Evolutionary conservation across 768 basidiomycete species (phyloP).

Genomic region (Termitomyces sp.): DNA sequence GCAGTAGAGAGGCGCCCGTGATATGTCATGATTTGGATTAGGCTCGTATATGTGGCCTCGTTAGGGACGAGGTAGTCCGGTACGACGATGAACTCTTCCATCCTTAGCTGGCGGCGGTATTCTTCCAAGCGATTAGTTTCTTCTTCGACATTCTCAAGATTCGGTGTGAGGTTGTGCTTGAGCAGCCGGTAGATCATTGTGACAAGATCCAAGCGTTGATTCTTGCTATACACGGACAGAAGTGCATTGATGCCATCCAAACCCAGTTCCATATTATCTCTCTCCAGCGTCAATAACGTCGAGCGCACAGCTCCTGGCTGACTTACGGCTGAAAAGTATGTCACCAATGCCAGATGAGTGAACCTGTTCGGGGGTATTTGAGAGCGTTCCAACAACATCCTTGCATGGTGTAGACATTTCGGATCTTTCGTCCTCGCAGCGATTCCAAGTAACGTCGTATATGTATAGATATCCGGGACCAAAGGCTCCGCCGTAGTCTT

Average conservation of each 20-base stretch:
- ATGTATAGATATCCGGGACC: slow-evolving; percentile 65
- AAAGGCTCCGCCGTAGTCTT: slow-evolving; percentile 19
- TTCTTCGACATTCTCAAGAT: slow-evolving; percentile 29
- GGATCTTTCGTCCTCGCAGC: slow-evolving; percentile 51
- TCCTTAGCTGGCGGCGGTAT: slow-evolving; percentile 34
- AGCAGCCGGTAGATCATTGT: slow-evolving; percentile 61
- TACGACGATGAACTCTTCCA: slow-evolving; percentile 46
- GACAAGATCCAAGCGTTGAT: slow-evolving; percentile 52
- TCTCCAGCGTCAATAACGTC: slow-evolving; percentile 49
- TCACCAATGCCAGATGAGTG: slow-evolving; percentile 59
- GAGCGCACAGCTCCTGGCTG: slow-evolving; percentile 54
- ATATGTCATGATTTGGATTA: slow-evolving; percentile 72
- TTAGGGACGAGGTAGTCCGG: slow-evolving; percentile 48
- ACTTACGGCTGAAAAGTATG: slow-evolving; percentile 46
- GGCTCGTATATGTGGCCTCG: slow-evolving; percentile 59
- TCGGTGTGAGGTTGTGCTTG: slow-evolving; percentile 46
- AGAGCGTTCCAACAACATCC: slow-evolving; percentile 49
- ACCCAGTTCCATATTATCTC: slow-evolving; percentile 49
- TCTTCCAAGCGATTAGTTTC: slow-evolving; percentile 23
- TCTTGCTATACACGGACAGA: slow-evolving; percentile 64
- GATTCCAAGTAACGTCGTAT: slow-evolving; percentile 63
- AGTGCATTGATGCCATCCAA: slow-evolving; percentile 68
- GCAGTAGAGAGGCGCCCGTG: slow-evolving; percentile 60
- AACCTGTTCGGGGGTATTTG: slow-evolving; percentile 56
- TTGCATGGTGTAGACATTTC: slow-evolving; percentile 47